These are phyloP conservation scores for Colletotrichum sp. DNA, from an alignment of 2,329 filamentous ascomycete species.

Conservation along the genomic window DNA sequence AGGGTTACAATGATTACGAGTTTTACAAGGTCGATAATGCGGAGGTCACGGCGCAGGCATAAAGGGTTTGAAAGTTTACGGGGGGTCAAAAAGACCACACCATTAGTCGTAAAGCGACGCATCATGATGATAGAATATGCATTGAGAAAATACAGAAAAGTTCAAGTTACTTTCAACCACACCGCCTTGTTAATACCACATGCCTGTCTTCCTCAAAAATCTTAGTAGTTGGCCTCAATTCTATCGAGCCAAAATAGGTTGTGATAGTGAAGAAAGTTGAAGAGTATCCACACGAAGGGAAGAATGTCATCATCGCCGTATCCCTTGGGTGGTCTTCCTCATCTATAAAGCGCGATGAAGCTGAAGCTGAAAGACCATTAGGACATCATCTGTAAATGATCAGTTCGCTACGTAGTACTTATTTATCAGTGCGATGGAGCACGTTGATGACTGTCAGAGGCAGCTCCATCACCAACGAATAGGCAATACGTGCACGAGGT, in stretches of 20 bases:
- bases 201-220: rapidly evolving
- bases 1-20: conserved; percentile 42
- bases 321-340: neutral
- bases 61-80: neutral
- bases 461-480: rapidly evolving
- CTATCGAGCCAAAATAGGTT: neutral
- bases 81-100: neutral
- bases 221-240: neutral
- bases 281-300: neutral
- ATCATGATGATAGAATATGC: neutral
- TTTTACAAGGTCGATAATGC: conserved; percentile 29
- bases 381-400: neutral
- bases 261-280: rapidly evolving
- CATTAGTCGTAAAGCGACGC: neutral
- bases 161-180: neutral
- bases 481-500: neutral
- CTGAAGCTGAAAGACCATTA: rapidly evolving
- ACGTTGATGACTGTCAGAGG: neutral
- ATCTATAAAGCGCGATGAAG: neutral
- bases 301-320: neutral
- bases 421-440: neutral
- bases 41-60: neutral
- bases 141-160: neutral
- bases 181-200: rapidly evolving
- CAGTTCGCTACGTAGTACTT: neutral